Conservation (phyloP, 306 rosid species). For the Dalbergia cochinchinensis region DNA sequence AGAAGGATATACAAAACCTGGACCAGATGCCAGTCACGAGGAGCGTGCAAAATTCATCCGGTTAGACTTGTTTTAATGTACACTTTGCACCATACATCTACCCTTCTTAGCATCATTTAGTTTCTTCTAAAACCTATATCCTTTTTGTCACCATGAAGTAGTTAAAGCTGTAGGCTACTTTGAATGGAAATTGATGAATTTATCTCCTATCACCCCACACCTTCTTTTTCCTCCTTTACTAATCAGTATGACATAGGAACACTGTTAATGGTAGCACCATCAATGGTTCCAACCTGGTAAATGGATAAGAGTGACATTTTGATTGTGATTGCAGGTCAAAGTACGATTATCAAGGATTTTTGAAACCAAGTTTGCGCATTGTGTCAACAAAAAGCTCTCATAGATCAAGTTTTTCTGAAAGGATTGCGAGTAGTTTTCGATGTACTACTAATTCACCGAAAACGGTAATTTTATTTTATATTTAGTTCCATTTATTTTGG, state of each 20-base stretch:
- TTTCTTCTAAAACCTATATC: slow-evolving; percentile 15
- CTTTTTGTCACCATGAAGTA: slow-evolving; percentile 26
- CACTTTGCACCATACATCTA: slow-evolving; percentile 21
- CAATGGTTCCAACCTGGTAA: slow-evolving; percentile 24
- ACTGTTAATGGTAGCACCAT: slow-evolving; percentile 27
- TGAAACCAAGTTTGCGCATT: slow-evolving; percentile 93
- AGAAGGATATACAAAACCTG: slow-evolving; percentile 76
- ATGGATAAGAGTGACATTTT: slow-evolving; percentile 38
- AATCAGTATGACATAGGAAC: slow-evolving; percentile 1
- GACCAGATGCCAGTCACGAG: slow-evolving; percentile 79
- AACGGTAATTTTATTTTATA: slow-evolving; percentile 53
- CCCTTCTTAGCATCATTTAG: slow-evolving; percentile 15
- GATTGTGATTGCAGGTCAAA: slow-evolving; percentile 67
- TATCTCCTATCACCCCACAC: background rate
- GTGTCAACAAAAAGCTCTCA: slow-evolving; percentile 52
- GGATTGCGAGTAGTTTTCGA: slow-evolving; percentile 62
- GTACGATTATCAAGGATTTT: slow-evolving; percentile 86
- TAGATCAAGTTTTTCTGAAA: slow-evolving; percentile 62
- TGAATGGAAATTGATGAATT: background rate
- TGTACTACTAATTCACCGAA: slow-evolving; percentile 56
- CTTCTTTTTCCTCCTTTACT: slow-evolving; percentile 15
- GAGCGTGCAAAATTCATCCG: slow-evolving; percentile 80
- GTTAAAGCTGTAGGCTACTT: slow-evolving; percentile 13
- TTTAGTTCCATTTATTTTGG: slow-evolving; percentile 38
- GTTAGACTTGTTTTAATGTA: slow-evolving; percentile 55